These are phyloP conservation scores for Paecilomyces variotii DNA, from an alignment of 2,329 filamentous ascomycete species.

Conservation along the genomic window DNA sequence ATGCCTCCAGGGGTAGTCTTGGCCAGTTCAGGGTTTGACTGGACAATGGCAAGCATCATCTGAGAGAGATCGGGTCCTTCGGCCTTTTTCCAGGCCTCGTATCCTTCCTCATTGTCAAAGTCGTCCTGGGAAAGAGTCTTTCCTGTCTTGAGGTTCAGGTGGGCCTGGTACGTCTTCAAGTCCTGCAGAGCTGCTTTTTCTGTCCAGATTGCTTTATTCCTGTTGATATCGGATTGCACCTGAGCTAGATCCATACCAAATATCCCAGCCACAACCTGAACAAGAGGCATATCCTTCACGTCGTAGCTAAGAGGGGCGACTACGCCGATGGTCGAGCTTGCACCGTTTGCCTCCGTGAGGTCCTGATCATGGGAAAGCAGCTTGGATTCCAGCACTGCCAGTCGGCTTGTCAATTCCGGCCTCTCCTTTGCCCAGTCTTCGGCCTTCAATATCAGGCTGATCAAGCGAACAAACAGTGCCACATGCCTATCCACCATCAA, in stretches of 20 bases:
- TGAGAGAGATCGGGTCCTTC: slow-evolving; percentile 81
- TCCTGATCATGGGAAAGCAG: slow-evolving; percentile 91
- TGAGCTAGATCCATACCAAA: slow-evolving; percentile 74
- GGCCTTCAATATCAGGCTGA: slow-evolving; percentile 70
- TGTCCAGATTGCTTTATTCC: slow-evolving; percentile 74
- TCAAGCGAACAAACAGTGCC: slow-evolving; percentile 83
- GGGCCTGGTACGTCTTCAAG: slow-evolving; percentile 86
- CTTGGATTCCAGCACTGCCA: slow-evolving; percentile 83
- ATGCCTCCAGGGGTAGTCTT: slow-evolving; percentile 59
- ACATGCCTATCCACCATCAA: slow-evolving; percentile 88
- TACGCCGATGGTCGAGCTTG: slow-evolving; percentile 64
- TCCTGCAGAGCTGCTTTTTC: slow-evolving; percentile 85
- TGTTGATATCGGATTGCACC: slow-evolving; percentile 80
- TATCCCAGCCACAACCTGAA: slow-evolving; percentile 75
- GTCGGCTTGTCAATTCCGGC: slow-evolving; percentile 70
- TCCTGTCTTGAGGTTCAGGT: slow-evolving; percentile 70
- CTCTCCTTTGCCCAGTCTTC: slow-evolving; percentile 79
- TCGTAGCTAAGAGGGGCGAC: slow-evolving; percentile 78
- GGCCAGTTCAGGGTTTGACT: slow-evolving; percentile 74
- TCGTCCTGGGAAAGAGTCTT: slow-evolving; percentile 74
- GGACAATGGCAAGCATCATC: slow-evolving; percentile 87
- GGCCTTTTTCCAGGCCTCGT: slow-evolving; percentile 82
- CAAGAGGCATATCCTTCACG: slow-evolving; percentile 94
- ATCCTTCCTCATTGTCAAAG: slow-evolving; percentile 84
- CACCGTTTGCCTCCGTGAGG: slow-evolving; percentile 56